These are phyloP conservation scores for Kwoniella sp. DNA, from an alignment of 768 basidiomycete species.

Conservation along the genomic window DNA sequence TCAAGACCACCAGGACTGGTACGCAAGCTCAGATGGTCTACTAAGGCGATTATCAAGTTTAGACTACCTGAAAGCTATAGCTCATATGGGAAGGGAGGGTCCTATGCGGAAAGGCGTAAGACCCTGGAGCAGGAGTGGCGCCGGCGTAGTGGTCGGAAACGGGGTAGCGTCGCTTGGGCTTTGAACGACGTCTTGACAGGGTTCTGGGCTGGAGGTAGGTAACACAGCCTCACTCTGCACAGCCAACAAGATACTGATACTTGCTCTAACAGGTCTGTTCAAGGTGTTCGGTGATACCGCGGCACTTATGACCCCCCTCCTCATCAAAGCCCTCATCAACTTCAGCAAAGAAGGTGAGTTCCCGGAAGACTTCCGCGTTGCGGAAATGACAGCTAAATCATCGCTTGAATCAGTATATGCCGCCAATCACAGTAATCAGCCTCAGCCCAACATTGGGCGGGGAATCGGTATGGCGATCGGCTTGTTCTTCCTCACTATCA, in stretches of 20 bases:
- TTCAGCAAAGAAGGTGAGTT: constrained; percentile 41
- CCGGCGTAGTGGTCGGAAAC: constrained; percentile 20
- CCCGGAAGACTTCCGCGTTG: too few species aligned
- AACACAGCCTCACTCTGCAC: too few species aligned
- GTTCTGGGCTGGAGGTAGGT: constrained; percentile 47
- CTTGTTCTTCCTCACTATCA: constrained; percentile 43
- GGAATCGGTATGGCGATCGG: constrained; percentile 54
- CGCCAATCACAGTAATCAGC: constrained; percentile 31
- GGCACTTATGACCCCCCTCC: constrained; percentile 46
- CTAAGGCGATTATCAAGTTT: constrained; percentile 58
- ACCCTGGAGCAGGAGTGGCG: constrained; percentile 57
- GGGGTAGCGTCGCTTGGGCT: constrained; percentile 37
- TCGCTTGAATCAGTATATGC: constrained; percentile 32
- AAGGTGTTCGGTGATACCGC: constrained; percentile 50
- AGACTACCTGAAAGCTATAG: constrained; percentile 39
- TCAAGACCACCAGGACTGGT: constrained; percentile 40
- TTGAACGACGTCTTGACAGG: constrained; percentile 49
- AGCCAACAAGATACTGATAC: not conserved
- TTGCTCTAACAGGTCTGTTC: constrained; percentile 49
- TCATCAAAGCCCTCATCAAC: constrained; percentile 57
- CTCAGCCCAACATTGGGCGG: constrained; percentile 46
- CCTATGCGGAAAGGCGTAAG: constrained; percentile 56
- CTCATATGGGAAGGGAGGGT: constrained; percentile 17
- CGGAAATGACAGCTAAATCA: too few species aligned
- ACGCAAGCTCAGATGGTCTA: constrained; percentile 50